Percentiles rank a stretch among this genome's conserved stretches.
phyloP scores from a whole-genome alignment of 1,284 basidiomycete genomes.

The Neonothopanus nambi region DNA sequence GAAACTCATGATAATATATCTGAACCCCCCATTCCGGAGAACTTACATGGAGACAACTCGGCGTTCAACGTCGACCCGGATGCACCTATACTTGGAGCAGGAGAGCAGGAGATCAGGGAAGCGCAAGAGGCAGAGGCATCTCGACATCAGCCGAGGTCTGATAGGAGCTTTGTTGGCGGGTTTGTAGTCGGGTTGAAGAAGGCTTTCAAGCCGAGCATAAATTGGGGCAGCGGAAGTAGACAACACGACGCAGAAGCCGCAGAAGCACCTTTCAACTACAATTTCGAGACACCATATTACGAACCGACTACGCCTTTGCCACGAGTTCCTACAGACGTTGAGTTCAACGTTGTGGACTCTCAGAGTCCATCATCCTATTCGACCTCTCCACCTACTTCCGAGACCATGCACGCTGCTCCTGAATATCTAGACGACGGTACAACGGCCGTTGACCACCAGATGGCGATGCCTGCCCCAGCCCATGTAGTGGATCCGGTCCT shows the following conservation, averaged over 20 bases:
- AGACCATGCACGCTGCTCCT: constrained; percentile 12
- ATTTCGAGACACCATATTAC: constrained; percentile 1
- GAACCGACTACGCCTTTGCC: background rate
- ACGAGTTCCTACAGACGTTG: background rate
- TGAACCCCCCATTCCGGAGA: background rate
- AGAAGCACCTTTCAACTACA: background rate
- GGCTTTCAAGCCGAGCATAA: constrained; percentile 21
- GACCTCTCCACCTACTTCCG: constrained; percentile 12
- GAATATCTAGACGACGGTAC: constrained; percentile 20
- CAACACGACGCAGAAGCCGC: background rate
- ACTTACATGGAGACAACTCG: constrained; percentile 2
- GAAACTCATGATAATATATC: background rate
- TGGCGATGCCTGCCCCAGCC: constrained; percentile 1
- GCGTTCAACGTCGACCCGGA: constrained; percentile 31
- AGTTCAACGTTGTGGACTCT: background rate
- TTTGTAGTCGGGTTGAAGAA: constrained; percentile 28
- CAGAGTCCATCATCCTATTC: background rate
- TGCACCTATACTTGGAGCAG: constrained; percentile 29
- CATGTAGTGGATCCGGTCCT: constrained; percentile 17
- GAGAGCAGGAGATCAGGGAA: constrained; percentile 13
- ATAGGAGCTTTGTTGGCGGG: constrained; percentile 25
- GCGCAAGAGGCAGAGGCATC: constrained; percentile 5
- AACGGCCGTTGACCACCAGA: constrained; percentile 23
- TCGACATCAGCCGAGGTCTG: constrained; percentile 4
- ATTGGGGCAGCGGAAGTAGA: background rate